These are phyloP conservation scores for Xylariaceae sp. DNA, from an alignment of 2,329 filamentous ascomycete species.

Conservation along the genomic window DNA sequence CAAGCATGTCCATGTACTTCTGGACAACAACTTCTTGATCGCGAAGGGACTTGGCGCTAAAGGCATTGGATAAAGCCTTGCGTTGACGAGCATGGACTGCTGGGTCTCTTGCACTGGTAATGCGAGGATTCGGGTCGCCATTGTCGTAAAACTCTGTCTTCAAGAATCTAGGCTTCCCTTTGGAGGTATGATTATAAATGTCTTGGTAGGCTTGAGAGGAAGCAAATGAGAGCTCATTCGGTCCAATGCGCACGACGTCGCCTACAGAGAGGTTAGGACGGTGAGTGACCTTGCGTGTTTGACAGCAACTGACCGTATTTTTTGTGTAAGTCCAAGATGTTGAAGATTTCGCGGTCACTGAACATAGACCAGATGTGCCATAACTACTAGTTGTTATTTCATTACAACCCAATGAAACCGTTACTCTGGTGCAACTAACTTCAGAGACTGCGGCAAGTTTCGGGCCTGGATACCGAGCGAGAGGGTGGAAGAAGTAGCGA, in stretches of 20 bases:
- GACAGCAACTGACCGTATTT: slow-evolving; percentile 16
- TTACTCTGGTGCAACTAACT: slow-evolving; percentile 2
- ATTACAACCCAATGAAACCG: neutral
- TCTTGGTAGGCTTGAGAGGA: slow-evolving; percentile 34
- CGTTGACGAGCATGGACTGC: slow-evolving; percentile 17
- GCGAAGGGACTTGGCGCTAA: slow-evolving; percentile 17
- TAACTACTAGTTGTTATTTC: neutral
- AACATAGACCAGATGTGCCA: slow-evolving; percentile 14
- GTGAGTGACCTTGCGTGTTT: neutral
- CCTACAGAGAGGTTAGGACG: slow-evolving; percentile 6
- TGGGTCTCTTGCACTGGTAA: slow-evolving; percentile 11
- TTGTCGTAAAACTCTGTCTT: slow-evolving; percentile 16
- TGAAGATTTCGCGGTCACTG: slow-evolving; percentile 11
- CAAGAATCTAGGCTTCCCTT: slow-evolving; percentile 14
- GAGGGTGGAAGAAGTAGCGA: slow-evolving; percentile 16
- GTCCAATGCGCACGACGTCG: slow-evolving; percentile 38
- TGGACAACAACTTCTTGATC: slow-evolving; percentile 23
- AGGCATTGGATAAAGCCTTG: slow-evolving; percentile 17
- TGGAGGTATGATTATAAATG: slow-evolving; percentile 32
- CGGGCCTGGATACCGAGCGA: slow-evolving; percentile 19
- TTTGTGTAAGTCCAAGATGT: slow-evolving; percentile 12
- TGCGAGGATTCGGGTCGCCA: slow-evolving; percentile 13
- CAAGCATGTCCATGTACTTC: slow-evolving; percentile 17
- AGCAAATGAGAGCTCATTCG: slow-evolving; percentile 40
- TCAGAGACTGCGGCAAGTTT: slow-evolving; percentile 18